Conservation (phyloP, 345 rosid species). For the Erysimum cheiranthoides region DNA sequence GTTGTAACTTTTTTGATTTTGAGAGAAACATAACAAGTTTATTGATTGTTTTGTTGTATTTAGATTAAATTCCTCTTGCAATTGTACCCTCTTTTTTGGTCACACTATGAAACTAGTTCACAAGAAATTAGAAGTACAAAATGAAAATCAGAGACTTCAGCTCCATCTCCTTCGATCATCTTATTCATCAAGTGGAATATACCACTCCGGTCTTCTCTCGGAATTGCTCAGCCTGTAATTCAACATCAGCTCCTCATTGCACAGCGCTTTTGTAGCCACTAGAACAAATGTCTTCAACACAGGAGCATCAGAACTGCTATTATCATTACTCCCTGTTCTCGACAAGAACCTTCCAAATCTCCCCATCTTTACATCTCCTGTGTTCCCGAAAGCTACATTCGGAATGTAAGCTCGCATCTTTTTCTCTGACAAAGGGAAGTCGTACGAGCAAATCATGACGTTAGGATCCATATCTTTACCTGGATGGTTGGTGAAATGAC, state of each 20-base stretch:
- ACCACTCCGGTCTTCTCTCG: conserved; percentile 72
- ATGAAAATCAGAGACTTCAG: conserved; percentile 39
- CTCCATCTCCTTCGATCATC: conserved; percentile 78
- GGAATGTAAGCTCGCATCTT: conserved; percentile 79
- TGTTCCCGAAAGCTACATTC: conserved; percentile 57
- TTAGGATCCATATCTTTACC: conserved; percentile 72
- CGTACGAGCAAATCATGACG: conserved; percentile 84
- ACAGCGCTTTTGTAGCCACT: conserved; percentile 75
- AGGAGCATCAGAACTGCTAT: conserved; percentile 44
- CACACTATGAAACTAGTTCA: not conserved
- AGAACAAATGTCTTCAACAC: conserved; percentile 69
- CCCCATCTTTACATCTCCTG: conserved; percentile 66
- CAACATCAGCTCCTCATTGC: conserved; percentile 76
- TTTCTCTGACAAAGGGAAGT: conserved; percentile 73
- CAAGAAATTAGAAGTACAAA: conserved; percentile 8
- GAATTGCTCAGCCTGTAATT: conserved; percentile 76
- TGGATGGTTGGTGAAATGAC: conserved; percentile 83
- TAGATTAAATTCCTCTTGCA: conserved; percentile 27
- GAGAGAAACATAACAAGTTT: conserved; percentile 37
- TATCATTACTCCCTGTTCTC: conserved; percentile 47
- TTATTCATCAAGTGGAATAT: conserved; percentile 77
- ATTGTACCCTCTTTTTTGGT: conserved; percentile 14
- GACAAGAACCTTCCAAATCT: conserved; percentile 80
- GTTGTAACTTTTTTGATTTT: conserved; percentile 48
- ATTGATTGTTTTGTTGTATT: conserved; percentile 37